Conservation (phyloP, 768 basidiomycete species). For the Boletellus ananiceps region DNA sequence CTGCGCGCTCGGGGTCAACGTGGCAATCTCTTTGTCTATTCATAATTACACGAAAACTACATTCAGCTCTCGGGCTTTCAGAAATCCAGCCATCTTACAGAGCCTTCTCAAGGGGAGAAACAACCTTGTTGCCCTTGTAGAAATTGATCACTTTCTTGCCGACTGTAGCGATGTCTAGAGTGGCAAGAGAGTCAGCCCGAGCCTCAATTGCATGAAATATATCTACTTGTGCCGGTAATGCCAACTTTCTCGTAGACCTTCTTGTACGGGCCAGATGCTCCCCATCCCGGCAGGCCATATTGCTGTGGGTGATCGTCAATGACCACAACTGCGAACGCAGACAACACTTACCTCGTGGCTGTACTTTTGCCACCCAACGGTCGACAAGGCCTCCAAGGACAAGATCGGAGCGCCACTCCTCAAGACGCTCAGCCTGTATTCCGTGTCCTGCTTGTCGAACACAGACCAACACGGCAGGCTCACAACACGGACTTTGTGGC, state of each 20-base stretch:
- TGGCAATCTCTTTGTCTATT: conserved; percentile 7
- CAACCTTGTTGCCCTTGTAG: conserved; percentile 71
- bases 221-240: conserved; percentile 69
- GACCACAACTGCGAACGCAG: not conserved
- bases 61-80: not conserved
- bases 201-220: not conserved
- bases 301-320: conserved; percentile 39
- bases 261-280: conserved; percentile 85
- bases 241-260: conserved; percentile 91
- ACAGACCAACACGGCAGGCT: conserved; percentile 88
- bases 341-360: conserved; percentile 63
- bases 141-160: conserved; percentile 84
- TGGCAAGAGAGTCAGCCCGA: conserved; percentile 3
- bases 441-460: conserved; percentile 75
- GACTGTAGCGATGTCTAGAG: conserved; percentile 66
- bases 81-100: conserved; percentile 32
- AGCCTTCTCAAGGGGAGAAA: conserved; percentile 79
- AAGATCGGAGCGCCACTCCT: conserved; percentile 87
- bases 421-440: conserved; percentile 80
- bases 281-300: conserved; percentile 73
- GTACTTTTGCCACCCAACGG: conserved; percentile 85
- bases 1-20: not conserved
- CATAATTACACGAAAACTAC: conserved; percentile 13
- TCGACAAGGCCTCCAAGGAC: conserved; percentile 81
- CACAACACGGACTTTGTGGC: conserved; percentile 78